A percentile compares a stretch with the other conserved stretches of the same genome.
These are phyloP conservation scores for Penicillium angulare DNA, from an alignment of 495 filamentous ascomycete species.

Conservation along the genomic window DNA sequence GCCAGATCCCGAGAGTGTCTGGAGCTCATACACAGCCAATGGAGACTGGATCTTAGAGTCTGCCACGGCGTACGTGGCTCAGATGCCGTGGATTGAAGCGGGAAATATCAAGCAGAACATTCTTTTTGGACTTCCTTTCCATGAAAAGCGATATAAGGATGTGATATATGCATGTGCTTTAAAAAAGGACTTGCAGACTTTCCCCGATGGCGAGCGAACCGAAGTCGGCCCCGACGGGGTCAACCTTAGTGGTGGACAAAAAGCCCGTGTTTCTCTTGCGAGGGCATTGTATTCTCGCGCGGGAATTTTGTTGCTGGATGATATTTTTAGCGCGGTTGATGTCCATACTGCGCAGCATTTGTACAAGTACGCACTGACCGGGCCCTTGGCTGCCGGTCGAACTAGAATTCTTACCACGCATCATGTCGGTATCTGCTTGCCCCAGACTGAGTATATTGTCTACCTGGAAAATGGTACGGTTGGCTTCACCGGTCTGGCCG, in stretches of 20 bases:
- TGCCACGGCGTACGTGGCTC: constrained; percentile 72
- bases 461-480: constrained; percentile 61
- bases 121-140: constrained; percentile 66
- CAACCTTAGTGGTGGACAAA: constrained; percentile 80
- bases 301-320: constrained; percentile 75
- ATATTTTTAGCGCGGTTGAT: constrained; percentile 73
- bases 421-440: constrained; percentile 69
- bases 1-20: constrained; percentile 22
- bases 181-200: constrained; percentile 69
- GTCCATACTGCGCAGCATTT: constrained; percentile 76
- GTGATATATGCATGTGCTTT: constrained; percentile 69
- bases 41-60: constrained; percentile 49
- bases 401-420: constrained; percentile 82
- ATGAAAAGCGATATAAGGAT: constrained; percentile 60
- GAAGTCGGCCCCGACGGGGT: constrained; percentile 82
- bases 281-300: constrained; percentile 78
- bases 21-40: constrained; percentile 18
- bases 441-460: constrained; percentile 68
- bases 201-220: constrained; percentile 70
- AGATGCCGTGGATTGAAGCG: constrained; percentile 87
- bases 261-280: constrained; percentile 78
- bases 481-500: constrained; percentile 26
- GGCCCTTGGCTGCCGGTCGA: constrained; percentile 61
- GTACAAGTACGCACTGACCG: constrained; percentile 73
- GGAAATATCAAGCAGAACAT: constrained; percentile 75